These are phyloP conservation scores for Neophaeococcomyces aloes DNA, from an alignment of 2,329 filamentous ascomycete genomes.

Conservation along the genomic window DNA sequence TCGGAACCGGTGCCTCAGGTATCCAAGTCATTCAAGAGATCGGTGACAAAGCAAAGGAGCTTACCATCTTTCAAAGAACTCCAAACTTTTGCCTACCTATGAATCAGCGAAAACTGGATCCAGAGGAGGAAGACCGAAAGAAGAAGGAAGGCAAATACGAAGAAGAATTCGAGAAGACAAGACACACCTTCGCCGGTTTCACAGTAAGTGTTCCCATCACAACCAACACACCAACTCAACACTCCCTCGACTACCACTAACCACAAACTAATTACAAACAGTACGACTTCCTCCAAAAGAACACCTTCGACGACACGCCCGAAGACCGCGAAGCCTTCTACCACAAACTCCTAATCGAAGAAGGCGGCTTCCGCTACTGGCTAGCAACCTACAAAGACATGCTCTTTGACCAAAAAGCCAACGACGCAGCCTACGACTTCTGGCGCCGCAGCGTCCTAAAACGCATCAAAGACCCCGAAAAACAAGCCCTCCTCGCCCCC, in stretches of 20 bases:
- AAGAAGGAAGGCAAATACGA: slow-evolving; percentile 37
- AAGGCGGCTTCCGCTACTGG: slow-evolving; percentile 48
- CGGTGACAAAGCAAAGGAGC: slow-evolving; percentile 12
- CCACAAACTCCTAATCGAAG: slow-evolving; percentile 37
- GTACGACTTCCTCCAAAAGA: slow-evolving; percentile 46
- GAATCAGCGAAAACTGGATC: slow-evolving; percentile 40
- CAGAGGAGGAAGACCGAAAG: slow-evolving; percentile 47
- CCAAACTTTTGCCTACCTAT: slow-evolving; percentile 57
- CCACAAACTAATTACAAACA: too few species aligned
- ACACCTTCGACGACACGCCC: slow-evolving; percentile 45
- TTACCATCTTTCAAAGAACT: slow-evolving; percentile 49
- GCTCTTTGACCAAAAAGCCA: slow-evolving; percentile 38
- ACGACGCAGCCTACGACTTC: slow-evolving; percentile 46
- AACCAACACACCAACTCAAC: too few species aligned
- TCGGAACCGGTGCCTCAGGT: slow-evolving; percentile 51
- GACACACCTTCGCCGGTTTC: slow-evolving; percentile 50
- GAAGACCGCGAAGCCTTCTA: slow-evolving; percentile 43
- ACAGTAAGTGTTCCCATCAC: too few species aligned
- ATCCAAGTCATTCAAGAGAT: slow-evolving; percentile 28
- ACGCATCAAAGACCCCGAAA: slow-evolving; percentile 41
- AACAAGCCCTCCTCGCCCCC: slow-evolving; percentile 44
- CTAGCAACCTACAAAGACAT: slow-evolving; percentile 46
- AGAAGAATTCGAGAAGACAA: slow-evolving; percentile 42
- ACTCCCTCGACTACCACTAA: too few species aligned
- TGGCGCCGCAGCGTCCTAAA: slow-evolving; percentile 44